These are phyloP conservation scores for Orbilia ellipsospora DNA, from an alignment of 2,329 filamentous ascomycete species.

Conservation along the genomic window DNA sequence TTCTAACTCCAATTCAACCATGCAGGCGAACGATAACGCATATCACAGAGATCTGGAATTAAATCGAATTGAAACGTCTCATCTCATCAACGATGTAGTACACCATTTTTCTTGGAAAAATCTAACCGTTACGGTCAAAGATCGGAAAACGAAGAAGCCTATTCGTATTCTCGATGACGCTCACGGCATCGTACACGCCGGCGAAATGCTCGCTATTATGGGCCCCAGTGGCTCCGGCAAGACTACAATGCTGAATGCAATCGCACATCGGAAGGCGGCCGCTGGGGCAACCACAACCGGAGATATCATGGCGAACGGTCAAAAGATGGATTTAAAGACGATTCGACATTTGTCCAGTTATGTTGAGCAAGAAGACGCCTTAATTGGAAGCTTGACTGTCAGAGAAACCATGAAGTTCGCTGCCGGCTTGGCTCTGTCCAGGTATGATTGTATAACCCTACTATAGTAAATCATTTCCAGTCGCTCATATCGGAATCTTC, in stretches of 20 bases:
- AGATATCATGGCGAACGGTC: slow-evolving; percentile 83
- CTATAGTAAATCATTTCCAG: neutral
- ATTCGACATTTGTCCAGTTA: slow-evolving; percentile 87
- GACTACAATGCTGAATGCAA: slow-evolving; percentile 85
- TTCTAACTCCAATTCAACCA: neutral
- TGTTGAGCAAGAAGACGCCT: slow-evolving; percentile 74
- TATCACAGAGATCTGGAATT: neutral
- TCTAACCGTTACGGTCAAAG: slow-evolving; percentile 77
- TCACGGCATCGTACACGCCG: slow-evolving; percentile 93
- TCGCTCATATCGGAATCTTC: neutral
- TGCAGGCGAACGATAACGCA: neutral
- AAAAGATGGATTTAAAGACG: slow-evolving; percentile 70
- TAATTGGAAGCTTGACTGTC: slow-evolving; percentile 73
- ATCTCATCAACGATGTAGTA: neutral
- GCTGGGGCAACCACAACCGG: slow-evolving; percentile 81
- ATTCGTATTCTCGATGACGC: slow-evolving; percentile 74
- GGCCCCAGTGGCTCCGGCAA: slow-evolving; percentile 93
- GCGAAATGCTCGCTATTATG: slow-evolving; percentile 89
- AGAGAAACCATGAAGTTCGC: slow-evolving; percentile 74
- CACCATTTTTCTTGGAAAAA: slow-evolving; percentile 75
- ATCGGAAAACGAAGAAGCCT: slow-evolving; percentile 65
- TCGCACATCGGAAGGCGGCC: slow-evolving; percentile 87
- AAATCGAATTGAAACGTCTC: neutral
- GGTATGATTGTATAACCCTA: slow-evolving; percentile 23
- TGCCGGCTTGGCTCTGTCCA: slow-evolving; percentile 71